Conservation (phyloP, 495 filamentous ascomycete genomes). For the Penicillium soppii region DNA sequence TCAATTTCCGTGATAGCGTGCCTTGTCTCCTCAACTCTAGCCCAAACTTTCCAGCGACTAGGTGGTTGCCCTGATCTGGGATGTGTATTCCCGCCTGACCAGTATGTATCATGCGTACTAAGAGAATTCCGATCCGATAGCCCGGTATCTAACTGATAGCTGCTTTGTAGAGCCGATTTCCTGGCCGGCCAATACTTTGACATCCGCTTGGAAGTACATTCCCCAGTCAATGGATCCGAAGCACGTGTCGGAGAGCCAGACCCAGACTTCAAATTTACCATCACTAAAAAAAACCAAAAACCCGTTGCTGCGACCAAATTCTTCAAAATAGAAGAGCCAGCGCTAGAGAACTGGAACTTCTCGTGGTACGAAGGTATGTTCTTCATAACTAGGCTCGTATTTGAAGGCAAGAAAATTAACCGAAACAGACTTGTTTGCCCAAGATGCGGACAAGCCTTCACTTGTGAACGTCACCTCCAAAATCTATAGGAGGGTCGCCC, state of each 20-base stretch:
- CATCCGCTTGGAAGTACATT: slow-evolving; percentile 73
- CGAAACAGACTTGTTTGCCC: slow-evolving; percentile 62
- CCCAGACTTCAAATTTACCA: slow-evolving; percentile 65
- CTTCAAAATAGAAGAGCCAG: slow-evolving; percentile 59
- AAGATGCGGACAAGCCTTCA: slow-evolving; percentile 60
- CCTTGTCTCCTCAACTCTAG: slow-evolving; percentile 27
- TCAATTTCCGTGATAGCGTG: slow-evolving; percentile 20
- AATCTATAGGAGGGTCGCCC: slow-evolving; percentile 63
- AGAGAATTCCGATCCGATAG: not conserved
- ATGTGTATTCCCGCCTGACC: slow-evolving; percentile 73
- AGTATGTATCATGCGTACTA: slow-evolving; percentile 45
- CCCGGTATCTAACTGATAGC: not conserved
- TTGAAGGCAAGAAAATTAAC: slow-evolving; percentile 7
- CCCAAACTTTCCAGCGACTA: slow-evolving; percentile 68
- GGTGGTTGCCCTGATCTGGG: slow-evolving; percentile 70
- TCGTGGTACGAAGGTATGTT: slow-evolving; percentile 62
- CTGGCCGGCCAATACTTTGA: slow-evolving; percentile 73
- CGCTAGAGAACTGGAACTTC: slow-evolving; percentile 70
- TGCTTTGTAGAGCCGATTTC: slow-evolving; percentile 56
- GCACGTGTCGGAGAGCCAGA: slow-evolving; percentile 62
- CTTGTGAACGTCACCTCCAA: slow-evolving; percentile 71
- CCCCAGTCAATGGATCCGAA: slow-evolving; percentile 72
- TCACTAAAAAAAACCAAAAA: slow-evolving; percentile 54
- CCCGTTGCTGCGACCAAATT: slow-evolving; percentile 52
- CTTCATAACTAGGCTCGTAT: not conserved